These are phyloP conservation scores for Lepidopterella palustris DNA, from an alignment of 495 filamentous ascomycete genomes.

Conservation along the genomic window DNA sequence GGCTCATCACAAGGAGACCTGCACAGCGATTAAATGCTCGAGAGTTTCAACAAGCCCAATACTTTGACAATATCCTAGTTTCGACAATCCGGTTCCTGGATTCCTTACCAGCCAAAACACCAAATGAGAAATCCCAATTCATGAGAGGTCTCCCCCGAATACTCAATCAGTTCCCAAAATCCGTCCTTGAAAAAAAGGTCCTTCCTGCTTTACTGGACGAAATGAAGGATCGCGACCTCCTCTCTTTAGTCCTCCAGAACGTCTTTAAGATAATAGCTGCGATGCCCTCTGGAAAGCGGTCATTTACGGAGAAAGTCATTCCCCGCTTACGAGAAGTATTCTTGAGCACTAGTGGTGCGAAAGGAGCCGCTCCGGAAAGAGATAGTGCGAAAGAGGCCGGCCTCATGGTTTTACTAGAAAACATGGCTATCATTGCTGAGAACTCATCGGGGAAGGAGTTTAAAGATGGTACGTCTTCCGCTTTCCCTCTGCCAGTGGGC, in stretches of 20 bases:
- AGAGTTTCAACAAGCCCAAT: conserved; percentile 88
- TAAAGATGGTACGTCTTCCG: conserved; percentile 68
- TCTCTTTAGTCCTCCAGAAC: conserved; percentile 79
- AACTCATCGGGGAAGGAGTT: conserved; percentile 89
- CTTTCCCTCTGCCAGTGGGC: not conserved
- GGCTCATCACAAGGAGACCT: conserved; percentile 76
- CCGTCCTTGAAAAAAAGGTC: conserved; percentile 90
- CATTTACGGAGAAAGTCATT: conserved; percentile 76
- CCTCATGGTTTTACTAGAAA: conserved; percentile 80
- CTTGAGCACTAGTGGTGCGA: conserved; percentile 39
- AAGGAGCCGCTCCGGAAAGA: conserved; percentile 51
- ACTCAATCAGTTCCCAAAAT: conserved; percentile 80
- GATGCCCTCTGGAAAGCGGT: conserved; percentile 65
- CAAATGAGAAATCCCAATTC: conserved; percentile 84
- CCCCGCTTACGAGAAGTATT: conserved; percentile 82
- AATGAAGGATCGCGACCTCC: conserved; percentile 78
- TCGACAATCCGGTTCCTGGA: conserved; percentile 94
- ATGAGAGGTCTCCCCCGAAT: conserved; percentile 82
- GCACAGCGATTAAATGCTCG: conserved; percentile 79
- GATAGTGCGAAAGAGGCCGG: conserved; percentile 83
- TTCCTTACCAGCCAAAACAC: conserved; percentile 79
- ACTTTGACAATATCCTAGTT: conserved; percentile 94
- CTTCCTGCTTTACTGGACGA: conserved; percentile 84
- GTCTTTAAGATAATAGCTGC: conserved; percentile 78
- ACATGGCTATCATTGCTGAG: conserved; percentile 62